Percentiles rank a stretch among this genome's conserved stretches.
Conservation (phyloP, 306 rosid genomes). For the Vigna reflexopilosa region DNA sequence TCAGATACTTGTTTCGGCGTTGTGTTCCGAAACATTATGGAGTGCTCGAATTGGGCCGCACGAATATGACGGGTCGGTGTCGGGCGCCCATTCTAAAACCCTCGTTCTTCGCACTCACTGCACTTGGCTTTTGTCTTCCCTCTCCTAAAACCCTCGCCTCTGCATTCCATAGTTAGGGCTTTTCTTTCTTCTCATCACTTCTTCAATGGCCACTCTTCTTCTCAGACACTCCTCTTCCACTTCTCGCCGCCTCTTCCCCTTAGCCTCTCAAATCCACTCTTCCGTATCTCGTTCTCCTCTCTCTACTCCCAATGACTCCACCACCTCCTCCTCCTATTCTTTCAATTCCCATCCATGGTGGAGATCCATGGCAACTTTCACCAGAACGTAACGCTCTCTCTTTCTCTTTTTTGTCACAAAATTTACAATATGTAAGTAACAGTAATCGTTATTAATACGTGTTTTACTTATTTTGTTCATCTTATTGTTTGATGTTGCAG, state of each 20-base stretch:
- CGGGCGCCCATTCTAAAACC: slow-evolving; percentile 45
- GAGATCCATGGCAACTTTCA: slow-evolving; percentile 61
- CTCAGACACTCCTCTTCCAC: slow-evolving; percentile 58
- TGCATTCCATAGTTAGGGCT: slow-evolving; percentile 12
- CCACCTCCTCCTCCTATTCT: slow-evolving; percentile 27
- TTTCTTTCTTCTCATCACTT: slow-evolving; percentile 7
- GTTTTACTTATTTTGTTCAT: neutral
- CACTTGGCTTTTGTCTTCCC: neutral
- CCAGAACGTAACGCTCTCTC: slow-evolving; percentile 45
- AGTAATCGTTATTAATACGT: neutral
- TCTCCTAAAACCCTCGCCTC: slow-evolving; percentile 53
- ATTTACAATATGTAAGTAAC: neutral
- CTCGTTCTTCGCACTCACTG: slow-evolving; percentile 33
- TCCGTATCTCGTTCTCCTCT: slow-evolving; percentile 56
- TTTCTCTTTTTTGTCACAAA: neutral
- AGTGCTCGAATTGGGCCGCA: slow-evolving; percentile 34
- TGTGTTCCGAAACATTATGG: neutral
- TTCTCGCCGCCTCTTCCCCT: slow-evolving; percentile 63
- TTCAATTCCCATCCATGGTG: slow-evolving; percentile 61
- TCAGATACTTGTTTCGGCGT: neutral
- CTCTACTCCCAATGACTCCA: slow-evolving; percentile 56
- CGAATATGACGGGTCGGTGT: slow-evolving; percentile 43
- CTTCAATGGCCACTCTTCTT: slow-evolving; percentile 71
- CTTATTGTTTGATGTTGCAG: slow-evolving; percentile 21
- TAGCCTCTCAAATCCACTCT: slow-evolving; percentile 65